Evolutionary conservation across 169 alveolate genomes (phyloP).

Genomic region (Cryptosporidium ubiquitum): DNA sequence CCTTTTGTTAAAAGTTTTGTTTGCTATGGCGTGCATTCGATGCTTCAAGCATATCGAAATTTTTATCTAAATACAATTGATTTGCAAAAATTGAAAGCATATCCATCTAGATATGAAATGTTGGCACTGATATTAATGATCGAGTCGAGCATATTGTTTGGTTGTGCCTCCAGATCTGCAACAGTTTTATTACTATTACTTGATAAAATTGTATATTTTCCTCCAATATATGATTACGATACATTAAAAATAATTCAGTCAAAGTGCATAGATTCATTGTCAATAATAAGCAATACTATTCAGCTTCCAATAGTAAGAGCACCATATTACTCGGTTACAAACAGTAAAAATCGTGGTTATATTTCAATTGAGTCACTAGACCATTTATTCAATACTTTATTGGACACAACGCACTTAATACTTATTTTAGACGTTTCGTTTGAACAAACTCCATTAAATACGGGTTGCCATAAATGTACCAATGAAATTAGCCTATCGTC

Average conservation of each 20-base stretch:
- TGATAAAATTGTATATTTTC: constrained; percentile 51
- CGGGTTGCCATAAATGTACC: constrained; percentile 1
- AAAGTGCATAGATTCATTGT: constrained; percentile 37
- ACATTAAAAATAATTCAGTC: constrained; percentile 53
- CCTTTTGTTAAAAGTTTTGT: constrained; percentile 54
- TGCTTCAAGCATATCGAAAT: constrained; percentile 57
- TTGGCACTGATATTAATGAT: constrained; percentile 11
- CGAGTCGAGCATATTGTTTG: constrained; percentile 19
- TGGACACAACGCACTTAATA: constrained; percentile 21
- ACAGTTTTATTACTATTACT: constrained; percentile 1
- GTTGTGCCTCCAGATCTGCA: constrained; percentile 45
- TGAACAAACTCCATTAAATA: constrained; percentile 12
- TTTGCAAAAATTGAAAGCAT: neutral
- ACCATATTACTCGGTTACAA: constrained; percentile 38
- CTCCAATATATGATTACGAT: constrained; percentile 48
- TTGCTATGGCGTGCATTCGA: constrained; percentile 61
- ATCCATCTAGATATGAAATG: constrained; percentile 63
- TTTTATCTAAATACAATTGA: neutral
- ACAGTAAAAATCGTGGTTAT: constrained; percentile 13
- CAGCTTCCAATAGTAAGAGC: constrained; percentile 46
- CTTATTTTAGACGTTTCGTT: constrained; percentile 34
- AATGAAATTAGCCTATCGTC: neutral
- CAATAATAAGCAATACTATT: constrained; percentile 39
- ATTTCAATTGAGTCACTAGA: constrained; percentile 46
- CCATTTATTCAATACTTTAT: neutral